Percentiles rank a stretch among this genome's conserved stretches.
phyloP scores from a whole-genome alignment of 345 rosid genomes.

The Erodium maritimum region DNA sequence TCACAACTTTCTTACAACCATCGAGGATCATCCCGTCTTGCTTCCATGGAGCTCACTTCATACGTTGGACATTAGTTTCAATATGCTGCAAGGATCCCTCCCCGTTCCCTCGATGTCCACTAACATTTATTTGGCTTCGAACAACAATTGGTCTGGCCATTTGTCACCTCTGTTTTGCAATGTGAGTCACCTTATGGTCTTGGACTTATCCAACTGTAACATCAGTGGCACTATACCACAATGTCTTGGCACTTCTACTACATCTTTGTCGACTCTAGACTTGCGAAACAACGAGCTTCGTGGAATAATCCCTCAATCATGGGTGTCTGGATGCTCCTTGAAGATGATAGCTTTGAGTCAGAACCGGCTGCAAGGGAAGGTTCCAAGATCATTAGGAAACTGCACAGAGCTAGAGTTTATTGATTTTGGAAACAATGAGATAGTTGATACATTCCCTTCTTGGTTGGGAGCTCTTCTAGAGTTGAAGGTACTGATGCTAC shows the following conservation, averaged over 20 bases:
- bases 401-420: too few species aligned
- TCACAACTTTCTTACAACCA: too few species aligned
- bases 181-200: rapidly evolving
- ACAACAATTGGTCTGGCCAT: background rate
- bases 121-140: background rate
- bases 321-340: rapidly evolving
- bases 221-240: too few species aligned
- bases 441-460: too few species aligned
- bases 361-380: too few species aligned
- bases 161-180: background rate
- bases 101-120: background rate
- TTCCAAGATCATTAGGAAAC: too few species aligned
- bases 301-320: conserved; percentile 2
- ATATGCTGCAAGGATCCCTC: conserved; percentile 7
- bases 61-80: background rate
- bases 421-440: too few species aligned
- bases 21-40: too few species aligned
- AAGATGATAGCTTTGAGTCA: too few species aligned
- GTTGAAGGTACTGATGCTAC: too few species aligned
- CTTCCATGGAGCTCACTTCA: background rate
- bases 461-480: too few species aligned
- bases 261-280: background rate
- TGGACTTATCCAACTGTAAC: conserved; percentile 18
- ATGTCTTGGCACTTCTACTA: too few species aligned
- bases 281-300: conserved; percentile 1